phyloP scores from a whole-genome alignment of 1,139 yeast genomes.

The Diutina pseudorugosa region DNA sequence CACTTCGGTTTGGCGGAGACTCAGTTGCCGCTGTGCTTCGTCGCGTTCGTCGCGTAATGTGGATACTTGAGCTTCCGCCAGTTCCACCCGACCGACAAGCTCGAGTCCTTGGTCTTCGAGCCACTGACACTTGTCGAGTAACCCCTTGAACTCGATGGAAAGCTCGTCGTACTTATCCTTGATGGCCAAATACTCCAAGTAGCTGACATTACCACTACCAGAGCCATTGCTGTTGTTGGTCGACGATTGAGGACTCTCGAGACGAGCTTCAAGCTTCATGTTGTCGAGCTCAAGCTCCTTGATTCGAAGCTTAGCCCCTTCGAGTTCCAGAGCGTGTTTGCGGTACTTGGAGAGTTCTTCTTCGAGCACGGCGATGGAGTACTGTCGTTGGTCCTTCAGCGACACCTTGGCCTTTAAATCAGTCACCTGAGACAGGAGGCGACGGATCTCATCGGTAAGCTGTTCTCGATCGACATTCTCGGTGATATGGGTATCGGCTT shows the following conservation, averaged over 20 bases:
- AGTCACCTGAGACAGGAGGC: background rate
- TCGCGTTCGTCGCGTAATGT: constrained; percentile 41
- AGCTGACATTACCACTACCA: background rate
- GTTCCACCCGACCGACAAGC: constrained; percentile 13
- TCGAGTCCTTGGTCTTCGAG: constrained; percentile 11
- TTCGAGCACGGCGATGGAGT: background rate
- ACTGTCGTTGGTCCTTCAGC: background rate
- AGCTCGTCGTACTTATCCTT: constrained; percentile 12
- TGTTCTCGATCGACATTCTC: background rate
- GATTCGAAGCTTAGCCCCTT: constrained; percentile 3
- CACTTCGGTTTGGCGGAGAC: constrained; percentile 22
- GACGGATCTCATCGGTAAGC: background rate
- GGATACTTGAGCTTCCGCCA: constrained; percentile 33
- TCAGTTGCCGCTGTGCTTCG: constrained; percentile 5
- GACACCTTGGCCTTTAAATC: background rate
- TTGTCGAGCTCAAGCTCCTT: constrained; percentile 26
- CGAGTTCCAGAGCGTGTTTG: background rate
- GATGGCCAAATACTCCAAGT: constrained; percentile 11
- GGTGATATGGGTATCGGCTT: background rate
- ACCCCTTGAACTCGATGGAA: constrained; percentile 8
- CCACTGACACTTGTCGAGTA: background rate
- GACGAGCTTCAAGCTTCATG: constrained; percentile 20
- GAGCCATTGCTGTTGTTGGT: too few species aligned
- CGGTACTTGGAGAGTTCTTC: background rate
- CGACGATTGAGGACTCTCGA: constrained; percentile 8